Base-by-base conservation (phyloP, 768 basidiomycete species). In the Podaxis sp. region DNA sequence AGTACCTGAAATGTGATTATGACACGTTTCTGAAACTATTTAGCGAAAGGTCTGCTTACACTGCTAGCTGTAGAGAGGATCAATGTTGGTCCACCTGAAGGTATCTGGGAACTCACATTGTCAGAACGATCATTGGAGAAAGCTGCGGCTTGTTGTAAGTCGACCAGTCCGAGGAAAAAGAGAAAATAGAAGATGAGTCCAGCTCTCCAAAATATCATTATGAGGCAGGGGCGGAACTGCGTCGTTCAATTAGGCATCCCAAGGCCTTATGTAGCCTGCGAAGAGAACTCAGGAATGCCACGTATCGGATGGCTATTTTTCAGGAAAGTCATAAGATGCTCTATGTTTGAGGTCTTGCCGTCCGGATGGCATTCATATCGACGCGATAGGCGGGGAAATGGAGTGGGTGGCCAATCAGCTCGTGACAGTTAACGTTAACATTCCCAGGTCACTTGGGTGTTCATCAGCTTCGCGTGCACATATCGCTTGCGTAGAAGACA, bases 101-200 rank as follows among this genome's bases (percentile, higher is more conserved):
- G 25, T 16, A n/a, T 25, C 23, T 5, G 14, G 47, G 9, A 58
- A 64, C 72, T 61, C 54, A 77, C 76, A 64, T 77, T 77, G 57
- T 77, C 76, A 48, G 74, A 73, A 51, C 71, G 68, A 38, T 68
- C 67, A 51, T 64, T 73, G 21, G 74, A 75, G 63, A 77, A 76
- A 5, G 72, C 74, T 42, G 61, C 63, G 32, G 66, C 69, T 27
- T 66, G 37, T 37, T 59, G 64, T 47, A 67, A 40, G 28, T 35
- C 60, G 32, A 67, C 58, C 32, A 67, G 40, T 28, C 59, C 61
- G 36, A 68, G 25, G 21, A 66, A 27, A 54, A 44, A 59, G 25
- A 62, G 54, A 52, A 65, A 47, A 9, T 6, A 62, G 44, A 54
- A 48, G 25, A 53, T 18, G 56, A 62, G 44, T 32, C 61, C 37